Conservation (phyloP, 2,329 filamentous ascomycete genomes). For the Trichoderma pleuroti region DNA sequence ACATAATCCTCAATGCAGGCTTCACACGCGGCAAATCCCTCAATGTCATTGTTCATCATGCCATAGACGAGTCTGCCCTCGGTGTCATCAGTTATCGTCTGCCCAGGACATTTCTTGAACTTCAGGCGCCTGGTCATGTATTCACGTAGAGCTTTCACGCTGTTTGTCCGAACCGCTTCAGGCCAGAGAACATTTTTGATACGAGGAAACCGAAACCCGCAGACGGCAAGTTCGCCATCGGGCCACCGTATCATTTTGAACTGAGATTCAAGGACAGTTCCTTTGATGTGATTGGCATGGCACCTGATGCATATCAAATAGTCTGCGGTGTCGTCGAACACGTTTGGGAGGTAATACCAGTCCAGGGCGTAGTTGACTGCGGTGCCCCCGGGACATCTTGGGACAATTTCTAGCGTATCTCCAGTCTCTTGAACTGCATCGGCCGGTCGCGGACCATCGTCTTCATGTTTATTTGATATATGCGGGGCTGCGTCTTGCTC, state of each 20-base stretch:
- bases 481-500: neutral
- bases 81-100: constrained; percentile 21
- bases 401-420: constrained; percentile 23
- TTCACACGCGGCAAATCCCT: constrained; percentile 36
- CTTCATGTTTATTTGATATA: neutral
- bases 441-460: neutral
- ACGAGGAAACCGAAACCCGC: constrained; percentile 24
- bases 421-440: constrained; percentile 18
- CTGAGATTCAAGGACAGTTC: constrained; percentile 27
- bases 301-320: constrained; percentile 41
- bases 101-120: constrained; percentile 31
- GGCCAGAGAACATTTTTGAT: constrained; percentile 35
- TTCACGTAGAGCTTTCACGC: constrained; percentile 25
- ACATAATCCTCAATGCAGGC: constrained; percentile 37
- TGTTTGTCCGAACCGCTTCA: constrained; percentile 28
- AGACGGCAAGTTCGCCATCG: constrained; percentile 23
- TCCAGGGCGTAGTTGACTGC: constrained; percentile 28
- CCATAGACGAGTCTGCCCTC: constrained; percentile 31
- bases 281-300: constrained; percentile 36
- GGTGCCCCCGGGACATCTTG: constrained; percentile 29
- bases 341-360: constrained; percentile 31
- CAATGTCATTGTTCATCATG: constrained; percentile 28
- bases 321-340: constrained; percentile 20
- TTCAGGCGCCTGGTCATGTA: constrained; percentile 30
- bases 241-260: constrained; percentile 26